Evolutionary conservation across 257 asterid species (phyloP).

Genomic region (Coffea canephora): DNA sequence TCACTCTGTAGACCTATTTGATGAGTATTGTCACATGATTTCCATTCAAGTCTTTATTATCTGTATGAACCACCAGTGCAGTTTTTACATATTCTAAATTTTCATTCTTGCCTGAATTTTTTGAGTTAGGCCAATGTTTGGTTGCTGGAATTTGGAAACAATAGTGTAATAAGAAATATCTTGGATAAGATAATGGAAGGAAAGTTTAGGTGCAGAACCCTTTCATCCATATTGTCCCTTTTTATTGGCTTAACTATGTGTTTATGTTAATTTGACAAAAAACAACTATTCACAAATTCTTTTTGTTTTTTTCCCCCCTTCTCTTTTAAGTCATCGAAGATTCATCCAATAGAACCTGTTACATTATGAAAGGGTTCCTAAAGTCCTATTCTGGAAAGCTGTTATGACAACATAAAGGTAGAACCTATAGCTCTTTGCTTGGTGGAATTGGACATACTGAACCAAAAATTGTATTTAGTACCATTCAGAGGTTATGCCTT

Average conservation of each 20-base stretch:
- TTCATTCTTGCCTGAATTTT: neutral
- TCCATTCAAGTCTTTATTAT: neutral
- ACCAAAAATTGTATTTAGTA: neutral
- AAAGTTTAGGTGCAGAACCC: neutral
- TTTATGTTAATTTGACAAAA: neutral
- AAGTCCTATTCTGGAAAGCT: neutral
- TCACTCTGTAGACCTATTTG: neutral
- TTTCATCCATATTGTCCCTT: neutral
- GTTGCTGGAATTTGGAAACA: neutral
- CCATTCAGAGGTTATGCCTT: neutral
- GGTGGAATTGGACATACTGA: neutral
- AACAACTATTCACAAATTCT: neutral
- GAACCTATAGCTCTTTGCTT: neutral
- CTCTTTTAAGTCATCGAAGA: no score
- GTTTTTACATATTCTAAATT: neutral
- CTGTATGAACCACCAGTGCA: neutral
- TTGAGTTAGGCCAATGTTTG: neutral
- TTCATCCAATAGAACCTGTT: neutral
- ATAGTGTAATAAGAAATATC: neutral
- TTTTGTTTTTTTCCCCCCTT: no score
- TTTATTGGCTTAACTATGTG: no score
- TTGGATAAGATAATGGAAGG: neutral
- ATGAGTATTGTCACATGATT: neutral
- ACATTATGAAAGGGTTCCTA: neutral
- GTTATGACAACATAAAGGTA: neutral